Percentiles rank a stretch among this genome's conserved stretches.
Conservation (phyloP, 306 rosid species). For the Prunus davidiana region DNA sequence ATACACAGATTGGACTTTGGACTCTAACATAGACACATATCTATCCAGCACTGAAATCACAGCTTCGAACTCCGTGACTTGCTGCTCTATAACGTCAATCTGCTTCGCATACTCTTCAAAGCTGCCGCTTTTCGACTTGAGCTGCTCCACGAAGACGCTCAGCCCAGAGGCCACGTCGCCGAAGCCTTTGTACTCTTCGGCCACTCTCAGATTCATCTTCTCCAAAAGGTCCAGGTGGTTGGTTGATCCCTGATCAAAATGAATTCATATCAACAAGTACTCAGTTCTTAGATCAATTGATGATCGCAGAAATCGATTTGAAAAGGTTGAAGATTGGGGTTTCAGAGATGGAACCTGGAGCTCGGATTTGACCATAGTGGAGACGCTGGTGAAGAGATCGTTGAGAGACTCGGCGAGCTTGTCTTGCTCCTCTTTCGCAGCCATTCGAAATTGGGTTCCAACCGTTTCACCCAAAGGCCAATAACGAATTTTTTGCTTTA, state of each 20-base stretch:
- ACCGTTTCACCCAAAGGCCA: neutral
- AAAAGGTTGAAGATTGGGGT: neutral
- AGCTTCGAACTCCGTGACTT: constrained; percentile 87
- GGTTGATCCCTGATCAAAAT: constrained; percentile 55
- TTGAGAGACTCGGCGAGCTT: constrained; percentile 62
- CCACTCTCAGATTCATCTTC: constrained; percentile 76
- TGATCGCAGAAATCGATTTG: neutral
- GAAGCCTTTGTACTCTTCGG: constrained; percentile 75
- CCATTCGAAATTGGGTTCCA: constrained; percentile 23
- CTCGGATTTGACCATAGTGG: constrained; percentile 81
- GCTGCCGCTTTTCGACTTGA: constrained; percentile 68
- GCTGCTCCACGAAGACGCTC: constrained; percentile 81
- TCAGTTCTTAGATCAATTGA: neutral
- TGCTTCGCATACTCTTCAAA: constrained; percentile 69
- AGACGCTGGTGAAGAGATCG: constrained; percentile 65
- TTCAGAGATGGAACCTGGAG: constrained; percentile 54
- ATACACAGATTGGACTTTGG: constrained; percentile 50
- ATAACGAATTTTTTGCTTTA: neutral
- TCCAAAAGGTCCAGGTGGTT: constrained; percentile 81
- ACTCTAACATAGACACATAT: constrained; percentile 61
- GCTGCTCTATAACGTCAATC: constrained; percentile 74
- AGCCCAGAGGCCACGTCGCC: constrained; percentile 90
- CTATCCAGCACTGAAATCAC: constrained; percentile 78
- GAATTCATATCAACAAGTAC: neutral
- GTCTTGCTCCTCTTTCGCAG: constrained; percentile 32